Evolutionary conservation across 75 land plant genomes (phyloP), one percentile per base, ranked within the genome.

Genomic region (Sequoia sempervirens): DNA sequence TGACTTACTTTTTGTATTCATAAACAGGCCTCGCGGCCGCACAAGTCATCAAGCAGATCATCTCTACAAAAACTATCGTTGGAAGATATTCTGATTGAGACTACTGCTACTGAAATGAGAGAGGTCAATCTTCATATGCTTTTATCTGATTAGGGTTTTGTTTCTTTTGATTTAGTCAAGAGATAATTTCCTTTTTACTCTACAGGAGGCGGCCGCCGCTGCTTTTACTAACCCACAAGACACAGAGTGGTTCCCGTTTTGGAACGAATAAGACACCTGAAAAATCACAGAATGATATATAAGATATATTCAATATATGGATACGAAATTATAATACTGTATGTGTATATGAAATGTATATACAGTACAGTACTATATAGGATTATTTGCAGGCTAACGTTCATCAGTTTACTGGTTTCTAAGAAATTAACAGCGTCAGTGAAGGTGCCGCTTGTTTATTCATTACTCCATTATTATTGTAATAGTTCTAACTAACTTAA

Each of bases 231-330:
- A 78, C 41, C 6, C 80, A 20, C 80, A 78, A 40, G 80, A 78
- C n/a, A 23, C 47, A 40, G 80, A 78, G 45, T 78, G 80, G 80
- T 40, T 41, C 80, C 20, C 80, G 47, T 78, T 45, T 43, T 78
- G 80, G 80, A 8, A n/a, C 10, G 80, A 78, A 78, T 78, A 46
- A 7, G 80, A 78, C 80, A 43, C 80, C 47, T 78, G 50, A 78
- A 78, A 78, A 78, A 2, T n/a, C 26, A 78, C 4, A 23, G 41
- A 76, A 17, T 50, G 53, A 50, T 12, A 12, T 50, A 76, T 7
- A 23, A 38, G 80, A 13, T 32, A 70, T 70, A 70, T 70, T 70
- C 80, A 78, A 5, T 40, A 15, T 78, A 40, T 78, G n/a, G 80
- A 9, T 8, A 41, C 12, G 4, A 20, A 40, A 18, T 20, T 40